Base-by-base conservation (phyloP, 192 early-diverging fungal genomes). In the Entomortierella parvispora region DNA sequence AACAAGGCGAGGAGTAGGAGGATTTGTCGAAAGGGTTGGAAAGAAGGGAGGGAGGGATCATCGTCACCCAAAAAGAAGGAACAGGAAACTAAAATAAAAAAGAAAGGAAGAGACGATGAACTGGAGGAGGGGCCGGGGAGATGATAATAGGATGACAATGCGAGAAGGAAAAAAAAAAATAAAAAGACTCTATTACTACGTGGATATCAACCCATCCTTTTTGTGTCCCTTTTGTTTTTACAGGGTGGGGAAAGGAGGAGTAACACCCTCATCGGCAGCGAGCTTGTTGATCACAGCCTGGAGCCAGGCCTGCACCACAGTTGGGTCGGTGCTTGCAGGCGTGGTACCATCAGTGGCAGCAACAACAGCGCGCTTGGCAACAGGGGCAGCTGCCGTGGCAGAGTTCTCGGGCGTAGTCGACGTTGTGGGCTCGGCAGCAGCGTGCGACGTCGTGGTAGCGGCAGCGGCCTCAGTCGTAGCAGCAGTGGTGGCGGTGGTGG, bases 221-320 rank as follows among this genome's bases (percentile, higher is more conserved):
- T 40, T 40, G 7, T 9, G 12, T 12, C 37, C 12, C 12, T 40
- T 12, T 9, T 12, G 5, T 40, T 5, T 40, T 40, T 40, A 40
- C 7, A 40, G 5, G 7, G 12, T 9, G 12, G 37, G 37, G 37
- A 40, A 65, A 17, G 71, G 71, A 66, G 71, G 58, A 31, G 71
- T 9, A 5, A 49, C 10, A 43, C 71, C 71, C 11, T 44, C 52
- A 26, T 76, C 44, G 3, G 54, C 20, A 12, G 56, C 65, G 17
- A 67, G 22, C 43, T 61, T 47, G 59, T 76, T 67, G 43, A 48
- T 63, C 31, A 67, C 26, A 18, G 64, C 43, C 64, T 76, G 66
- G 59, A 76, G 22, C 71, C 71, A 76, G 22, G 71, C 71, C n/a
- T 66, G 58, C 4, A 76, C 25, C 22, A 60, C 58, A 37, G 50